Conservation (phyloP, 148 eudicot species). For the Vaccinium vitisidaea region DNA sequence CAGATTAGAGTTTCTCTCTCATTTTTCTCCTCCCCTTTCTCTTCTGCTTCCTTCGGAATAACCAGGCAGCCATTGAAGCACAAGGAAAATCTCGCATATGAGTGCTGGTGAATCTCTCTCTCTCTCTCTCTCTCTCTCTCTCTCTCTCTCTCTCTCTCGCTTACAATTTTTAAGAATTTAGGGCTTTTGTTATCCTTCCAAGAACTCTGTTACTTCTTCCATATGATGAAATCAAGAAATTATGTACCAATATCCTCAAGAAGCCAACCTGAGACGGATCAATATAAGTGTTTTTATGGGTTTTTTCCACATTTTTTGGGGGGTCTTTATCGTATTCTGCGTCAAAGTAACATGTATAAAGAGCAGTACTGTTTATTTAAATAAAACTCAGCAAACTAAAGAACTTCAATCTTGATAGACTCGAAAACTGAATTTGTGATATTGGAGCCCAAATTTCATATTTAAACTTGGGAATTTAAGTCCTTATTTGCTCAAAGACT, state of each 20-base stretch:
- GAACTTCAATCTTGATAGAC: neutral
- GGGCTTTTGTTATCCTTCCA: constrained; percentile 7
- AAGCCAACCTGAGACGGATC: too few relatives aligned
- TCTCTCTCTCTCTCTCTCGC: too few relatives aligned
- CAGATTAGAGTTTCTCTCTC: neutral
- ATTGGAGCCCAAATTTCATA: neutral
- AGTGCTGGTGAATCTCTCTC: constrained; percentile 24
- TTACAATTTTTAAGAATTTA: too few relatives aligned
- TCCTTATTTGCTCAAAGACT: neutral
- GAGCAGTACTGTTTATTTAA: neutral
- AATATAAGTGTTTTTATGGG: neutral
- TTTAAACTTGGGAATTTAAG: neutral
- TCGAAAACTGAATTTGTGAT: neutral
- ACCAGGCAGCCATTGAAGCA: neutral
- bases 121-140: neutral
- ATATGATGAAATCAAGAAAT: too few relatives aligned
- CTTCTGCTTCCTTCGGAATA: neutral
- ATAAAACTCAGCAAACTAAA: too few relatives aligned
- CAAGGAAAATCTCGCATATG: constrained; percentile 1
- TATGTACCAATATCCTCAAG: too few relatives aligned
- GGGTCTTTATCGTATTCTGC: neutral
- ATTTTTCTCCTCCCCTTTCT: neutral
- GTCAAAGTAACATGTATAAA: neutral
- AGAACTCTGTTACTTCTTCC: too few relatives aligned
- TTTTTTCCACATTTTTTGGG: neutral